These are phyloP conservation scores for Lycium ferocissimum DNA, from an alignment of 257 asterid species.

Conservation along the genomic window DNA sequence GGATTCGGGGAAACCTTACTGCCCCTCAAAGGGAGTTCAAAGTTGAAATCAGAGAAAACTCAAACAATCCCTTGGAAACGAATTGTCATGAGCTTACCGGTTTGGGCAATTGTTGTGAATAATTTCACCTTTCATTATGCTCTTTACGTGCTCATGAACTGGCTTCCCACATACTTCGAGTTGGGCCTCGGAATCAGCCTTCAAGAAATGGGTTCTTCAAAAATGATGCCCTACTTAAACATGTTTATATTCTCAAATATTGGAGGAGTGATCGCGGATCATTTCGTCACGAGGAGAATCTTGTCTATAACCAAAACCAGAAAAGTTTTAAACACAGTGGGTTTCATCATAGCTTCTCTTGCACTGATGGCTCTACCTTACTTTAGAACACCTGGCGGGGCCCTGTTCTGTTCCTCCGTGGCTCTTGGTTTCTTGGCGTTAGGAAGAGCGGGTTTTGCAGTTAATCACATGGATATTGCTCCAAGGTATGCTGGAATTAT, in stretches of 20 bases:
- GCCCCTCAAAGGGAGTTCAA: constrained; percentile 56
- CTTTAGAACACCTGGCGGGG: constrained; percentile 80
- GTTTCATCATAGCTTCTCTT: constrained; percentile 75
- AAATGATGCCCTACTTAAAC: constrained; percentile 89
- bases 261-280: constrained; percentile 90
- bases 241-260: constrained; percentile 89
- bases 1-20: constrained; percentile 82
- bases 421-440: constrained; percentile 93
- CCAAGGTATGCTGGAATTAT: constrained; percentile 94
- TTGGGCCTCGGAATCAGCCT: constrained; percentile 82
- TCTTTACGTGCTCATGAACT: constrained; percentile 90
- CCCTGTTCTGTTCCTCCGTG: constrained; percentile 74
- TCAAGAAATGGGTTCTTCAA: constrained; percentile 95
- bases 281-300: constrained; percentile 61
- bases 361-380: constrained; percentile 75
- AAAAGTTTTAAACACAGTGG: constrained; percentile 75
- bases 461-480: constrained; percentile 95
- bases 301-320: constrained; percentile 77
- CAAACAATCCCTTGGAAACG: constrained; percentile 78
- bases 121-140: constrained; percentile 94
- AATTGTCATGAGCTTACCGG: constrained; percentile 69
- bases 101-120: constrained; percentile 91
- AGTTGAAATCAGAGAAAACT: constrained; percentile 51
- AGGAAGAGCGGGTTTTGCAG: constrained; percentile 97
- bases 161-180: constrained; percentile 97